Evolutionary conservation across 805 yeast genomes (phyloP), one percentile per base, ranked within the genome.

Genomic region (Dipodascus albidus): DNA sequence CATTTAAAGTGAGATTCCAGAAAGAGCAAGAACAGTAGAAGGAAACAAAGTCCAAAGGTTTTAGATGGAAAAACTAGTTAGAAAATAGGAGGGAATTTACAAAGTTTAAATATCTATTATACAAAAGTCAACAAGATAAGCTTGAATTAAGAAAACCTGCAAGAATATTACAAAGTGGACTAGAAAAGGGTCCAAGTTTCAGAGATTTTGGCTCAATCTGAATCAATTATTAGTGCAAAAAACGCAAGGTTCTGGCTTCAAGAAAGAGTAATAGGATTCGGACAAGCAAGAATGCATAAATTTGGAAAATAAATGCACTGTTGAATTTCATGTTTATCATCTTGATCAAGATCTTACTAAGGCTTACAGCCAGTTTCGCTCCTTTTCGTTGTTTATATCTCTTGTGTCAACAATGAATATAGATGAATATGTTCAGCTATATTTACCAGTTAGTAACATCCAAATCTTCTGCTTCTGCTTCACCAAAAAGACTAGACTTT

Each of bases 381-480:
- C n/a, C n/a, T n/a, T n/a, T n/a, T n/a, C n/a, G n/a, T n/a, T n/a
- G n/a, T n/a, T n/a, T n/a, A n/a, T n/a, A n/a, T n/a, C n/a, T n/a
- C n/a, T n/a, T n/a, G n/a, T n/a, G n/a, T n/a, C n/a, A n/a, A n/a
- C n/a, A n/a, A n/a, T n/a, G n/a, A n/a, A n/a, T n/a, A n/a, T n/a
- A n/a, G n/a, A n/a, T n/a, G n/a, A n/a, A n/a, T n/a, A n/a, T n/a
- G n/a, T n/a, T n/a, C n/a, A n/a, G n/a, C n/a, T n/a, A n/a, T n/a
- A n/a, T n/a, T 27, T 67, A 91, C 99, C 99, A 91, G 57, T 83
- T 86, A 27, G 98, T 88, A 50, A 93, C 90, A 64, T 86, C 90
- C 21, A 50, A 89, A 63, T 85, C 90, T 64, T 86, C 95, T 15
- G 57, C 70, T 52, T 71, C 74, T n/a, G 96, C 95, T 68, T 91